Base-by-base conservation (phyloP, 2,329 filamentous ascomycete species). In the Aureobasidium mangrovei region DNA sequence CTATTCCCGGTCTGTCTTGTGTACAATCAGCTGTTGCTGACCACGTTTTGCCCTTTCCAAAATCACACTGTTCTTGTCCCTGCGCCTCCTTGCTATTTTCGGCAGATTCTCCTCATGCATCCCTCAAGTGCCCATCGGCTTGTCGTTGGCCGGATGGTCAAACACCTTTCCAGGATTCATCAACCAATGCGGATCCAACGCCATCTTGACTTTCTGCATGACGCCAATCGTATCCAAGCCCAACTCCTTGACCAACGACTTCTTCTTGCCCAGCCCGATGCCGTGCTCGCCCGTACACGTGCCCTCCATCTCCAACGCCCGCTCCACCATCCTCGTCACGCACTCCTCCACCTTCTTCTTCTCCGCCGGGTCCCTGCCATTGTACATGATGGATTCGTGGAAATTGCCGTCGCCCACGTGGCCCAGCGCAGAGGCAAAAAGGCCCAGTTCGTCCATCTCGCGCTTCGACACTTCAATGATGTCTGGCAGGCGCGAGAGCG, bases 361-460 rank as follows among this genome's bases (percentile, higher is more conserved):
- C 70, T 95, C 86, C 28, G 76, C 81, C 3, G 80, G 77, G 54
- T 90, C 76, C 27, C 75, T 77, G 28, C 80, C 79, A 69, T 93
- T 82, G 68, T 95, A 96, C 72, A 96, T 85, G 70, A 96, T 93
- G 65, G 85, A 88, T 67, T 91, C 85, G 68, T 96, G 91, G 73
- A 96, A 96, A 69, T 96, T 96, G 36, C 91, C 91, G 65, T 95
- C 91, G 9, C 91, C 91, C 55, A 96, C 85, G 65, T 96, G 91
- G 3, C 91, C 91, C 3, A 96, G 74, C 29, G 95, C 87, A 63
- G 86, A 90, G 1, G 89, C 88, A 66, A 95, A 95, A 1, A 95
- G 72, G 0, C 88, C 89, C 8, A 95, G 76, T 9, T 88, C 83
- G 63, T 91, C 86, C 78, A 95, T 84, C 64, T 95, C 88, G 66